Percentiles rank a stretch among this genome's conserved stretches.
phyloP scores from a whole-genome alignment of 2,329 filamentous ascomycete genomes.

The Fusarium succisae region DNA sequence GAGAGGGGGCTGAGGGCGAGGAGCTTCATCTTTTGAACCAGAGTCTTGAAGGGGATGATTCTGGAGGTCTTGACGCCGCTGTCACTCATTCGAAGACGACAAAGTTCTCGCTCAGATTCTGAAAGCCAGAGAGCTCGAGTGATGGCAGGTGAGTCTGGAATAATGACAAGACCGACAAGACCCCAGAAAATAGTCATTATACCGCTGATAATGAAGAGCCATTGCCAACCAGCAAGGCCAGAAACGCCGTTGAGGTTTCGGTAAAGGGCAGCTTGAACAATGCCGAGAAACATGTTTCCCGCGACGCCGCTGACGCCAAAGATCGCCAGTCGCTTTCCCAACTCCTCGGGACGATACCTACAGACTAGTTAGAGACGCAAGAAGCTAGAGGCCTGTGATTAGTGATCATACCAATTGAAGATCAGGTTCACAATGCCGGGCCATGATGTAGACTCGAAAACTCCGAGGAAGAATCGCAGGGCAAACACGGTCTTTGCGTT shows the following conservation, averaged over 20 bases:
- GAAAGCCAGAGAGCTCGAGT: conserved; percentile 32
- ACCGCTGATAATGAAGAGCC: conserved; percentile 35
- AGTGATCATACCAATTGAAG: conserved; percentile 28
- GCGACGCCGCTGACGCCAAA: conserved; percentile 39
- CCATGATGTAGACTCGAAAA: conserved; percentile 39
- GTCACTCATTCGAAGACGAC: conserved; percentile 27
- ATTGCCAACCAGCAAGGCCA: conserved; percentile 37
- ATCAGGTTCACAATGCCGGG: conserved; percentile 37
- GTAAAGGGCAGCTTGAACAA: conserved; percentile 35
- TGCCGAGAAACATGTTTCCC: conserved; percentile 39
- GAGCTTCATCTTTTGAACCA: conserved; percentile 27
- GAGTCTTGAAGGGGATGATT: conserved; percentile 27
- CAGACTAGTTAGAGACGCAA: rapidly evolving
- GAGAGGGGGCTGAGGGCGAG: conserved; percentile 27
- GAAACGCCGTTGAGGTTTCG: conserved; percentile 32
- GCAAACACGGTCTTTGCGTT: conserved; percentile 29
- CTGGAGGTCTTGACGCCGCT: conserved; percentile 29
- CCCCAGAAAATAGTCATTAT: conserved; percentile 38
- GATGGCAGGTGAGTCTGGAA: conserved; percentile 35
- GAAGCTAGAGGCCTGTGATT: rapidly evolving
- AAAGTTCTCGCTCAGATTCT: conserved; percentile 13
- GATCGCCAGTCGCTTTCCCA: conserved; percentile 36
- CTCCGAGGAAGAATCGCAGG: conserved; percentile 35
- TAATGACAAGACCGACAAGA: conserved; percentile 26
- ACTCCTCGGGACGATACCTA: conserved; percentile 34